Base-by-base conservation (phyloP, 768 basidiomycete genomes). In the Mycena latifolia region DNA sequence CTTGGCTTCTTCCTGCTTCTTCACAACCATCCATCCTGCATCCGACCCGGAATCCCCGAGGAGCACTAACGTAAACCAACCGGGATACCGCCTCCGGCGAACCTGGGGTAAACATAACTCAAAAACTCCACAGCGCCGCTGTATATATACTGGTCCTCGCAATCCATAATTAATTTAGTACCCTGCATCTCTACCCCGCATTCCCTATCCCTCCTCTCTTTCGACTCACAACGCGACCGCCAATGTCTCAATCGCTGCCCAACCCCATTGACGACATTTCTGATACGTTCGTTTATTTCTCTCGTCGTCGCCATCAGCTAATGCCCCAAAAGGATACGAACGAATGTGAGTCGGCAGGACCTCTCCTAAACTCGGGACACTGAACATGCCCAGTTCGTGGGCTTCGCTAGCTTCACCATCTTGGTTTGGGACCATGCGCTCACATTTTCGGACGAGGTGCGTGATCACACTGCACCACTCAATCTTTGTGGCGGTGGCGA, bases 381-480 rank as follows among this genome's bases (percentile, higher is more conserved):
- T 61, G 37, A 65, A 27, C 11, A 22, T 25, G 4, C 43, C 22
- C 41, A 79, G 78, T 74, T 63, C 25, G 71, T 81, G 20, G 79
- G 76, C 31, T 70, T 81, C 29, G 74, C 71, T 2, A 72, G 76
- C 64, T 79, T 77, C 71, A 76, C 77, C 24, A 63, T 77, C 24
- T 69, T 80, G 6, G 61, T 80, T 1, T 80, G 77, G 76, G 80
- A 81, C 52, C 80, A 80, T 55, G 55, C 76, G 24, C 54, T 81
- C 28, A 76, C 79, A 1, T 74, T 80, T 27, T 57, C 58, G 1
- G 80, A 80, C 52, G 78, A 79, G 72, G 66, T 67, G 47, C 37
- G 5, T 43, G 22, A n/a, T 24, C 25, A 27, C 5, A 3, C 22
- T 31, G 11, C 12, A 9, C 15, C 5, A 27, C 6, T 22, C n/a